Percentiles rank a stretch among this genome's conserved stretches.
Evolutionary conservation across 2,329 filamentous ascomycete species (phyloP).

Genomic region (Gnomoniopsis sp.): DNA sequence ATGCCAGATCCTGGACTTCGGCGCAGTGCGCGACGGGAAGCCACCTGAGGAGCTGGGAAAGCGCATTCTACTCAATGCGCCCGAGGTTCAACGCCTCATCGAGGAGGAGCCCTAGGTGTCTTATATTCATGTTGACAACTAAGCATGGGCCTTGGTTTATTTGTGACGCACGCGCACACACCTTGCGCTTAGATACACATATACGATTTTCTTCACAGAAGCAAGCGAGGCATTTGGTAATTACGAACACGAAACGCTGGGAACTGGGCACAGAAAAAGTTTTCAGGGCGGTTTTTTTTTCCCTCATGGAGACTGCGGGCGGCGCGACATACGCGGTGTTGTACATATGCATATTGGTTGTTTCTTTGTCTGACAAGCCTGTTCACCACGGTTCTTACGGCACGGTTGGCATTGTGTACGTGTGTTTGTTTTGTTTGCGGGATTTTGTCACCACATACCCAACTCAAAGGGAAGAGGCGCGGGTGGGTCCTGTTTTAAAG

Average conservation of each 20-base stretch:
- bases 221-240: background rate
- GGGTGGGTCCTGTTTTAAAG: too few species aligned
- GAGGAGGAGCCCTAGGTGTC: constrained; percentile 38
- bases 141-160: background rate
- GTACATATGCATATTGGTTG: background rate
- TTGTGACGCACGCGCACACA: too few species aligned
- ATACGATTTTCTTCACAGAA: background rate
- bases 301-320: background rate
- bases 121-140: background rate
- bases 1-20: constrained; percentile 88
- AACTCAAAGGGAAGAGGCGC: too few species aligned
- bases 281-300: background rate
- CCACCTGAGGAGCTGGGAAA: constrained; percentile 73
- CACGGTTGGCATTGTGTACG: too few species aligned
- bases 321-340: background rate
- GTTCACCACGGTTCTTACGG: too few species aligned
- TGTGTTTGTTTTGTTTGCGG: too few species aligned
- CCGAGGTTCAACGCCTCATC: constrained; percentile 49
- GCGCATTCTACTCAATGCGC: constrained; percentile 65
- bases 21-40: constrained; percentile 84
- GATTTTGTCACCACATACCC: too few species aligned
- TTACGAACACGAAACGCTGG: background rate
- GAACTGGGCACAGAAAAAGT: background rate
- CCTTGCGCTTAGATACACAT: background rate
- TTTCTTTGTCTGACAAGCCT: too few species aligned